Conservation (phyloP, 208 protist genomes). For the Acanthamoeba sp. region DNA sequence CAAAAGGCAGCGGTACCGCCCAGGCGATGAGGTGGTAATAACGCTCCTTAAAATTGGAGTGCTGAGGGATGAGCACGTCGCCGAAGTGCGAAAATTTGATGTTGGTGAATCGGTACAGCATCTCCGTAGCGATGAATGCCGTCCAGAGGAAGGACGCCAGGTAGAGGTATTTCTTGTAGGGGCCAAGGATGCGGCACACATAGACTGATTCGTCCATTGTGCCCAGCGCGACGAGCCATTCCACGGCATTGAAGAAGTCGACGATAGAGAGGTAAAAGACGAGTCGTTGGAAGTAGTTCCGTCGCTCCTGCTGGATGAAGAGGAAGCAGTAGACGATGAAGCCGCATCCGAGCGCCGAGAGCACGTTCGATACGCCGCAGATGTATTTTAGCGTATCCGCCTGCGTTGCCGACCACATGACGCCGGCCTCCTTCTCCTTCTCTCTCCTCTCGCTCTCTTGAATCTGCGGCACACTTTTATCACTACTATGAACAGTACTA, state of each 20-base stretch:
- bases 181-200: conserved; percentile 39
- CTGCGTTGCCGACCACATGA: conserved; percentile 4
- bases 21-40: conserved; percentile 64
- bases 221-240: conserved; percentile 42
- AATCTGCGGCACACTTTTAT: neutral
- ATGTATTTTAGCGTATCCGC: neutral
- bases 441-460: neutral
- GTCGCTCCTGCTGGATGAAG: conserved; percentile 31
- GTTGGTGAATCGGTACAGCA: conserved; percentile 61
- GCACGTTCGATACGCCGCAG: conserved; percentile 9
- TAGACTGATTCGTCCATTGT: neutral
- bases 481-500: too few relatives aligned
- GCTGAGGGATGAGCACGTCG: conserved; percentile 38
- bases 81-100: conserved; percentile 52
- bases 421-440: neutral
- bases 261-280: conserved; percentile 65
- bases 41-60: conserved; percentile 55
- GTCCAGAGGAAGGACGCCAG: conserved; percentile 50
- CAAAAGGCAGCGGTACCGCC: conserved; percentile 26
- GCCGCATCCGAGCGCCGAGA: conserved; percentile 40
- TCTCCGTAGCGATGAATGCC: conserved; percentile 54
- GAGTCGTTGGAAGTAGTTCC: conserved; percentile 50
- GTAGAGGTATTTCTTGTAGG: conserved; percentile 67
- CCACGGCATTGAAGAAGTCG: conserved; percentile 56
- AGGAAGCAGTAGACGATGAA: conserved; percentile 73